Conservation (phyloP, 176 grass and related monocot genomes). For the Ensete ventricosum region DNA sequence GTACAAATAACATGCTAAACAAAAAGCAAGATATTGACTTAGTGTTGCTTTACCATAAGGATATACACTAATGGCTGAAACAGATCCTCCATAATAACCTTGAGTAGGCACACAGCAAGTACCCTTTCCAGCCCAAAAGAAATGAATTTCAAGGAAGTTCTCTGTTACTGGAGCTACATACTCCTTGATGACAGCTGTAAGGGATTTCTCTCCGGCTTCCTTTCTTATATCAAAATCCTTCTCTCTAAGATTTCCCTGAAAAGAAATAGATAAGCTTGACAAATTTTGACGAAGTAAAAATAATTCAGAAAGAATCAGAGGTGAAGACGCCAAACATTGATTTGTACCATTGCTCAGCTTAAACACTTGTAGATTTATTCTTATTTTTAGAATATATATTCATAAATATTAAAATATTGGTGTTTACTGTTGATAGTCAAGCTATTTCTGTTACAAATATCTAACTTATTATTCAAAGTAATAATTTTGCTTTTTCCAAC, state of each 20-base stretch:
- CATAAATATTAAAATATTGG: too few species aligned
- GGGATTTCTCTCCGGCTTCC: slow-evolving; percentile 53
- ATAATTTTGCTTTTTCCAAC: too few species aligned
- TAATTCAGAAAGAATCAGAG: neutral
- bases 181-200: slow-evolving; percentile 39
- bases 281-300: neutral
- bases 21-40: neutral
- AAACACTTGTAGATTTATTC: too few species aligned
- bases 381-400: too few species aligned
- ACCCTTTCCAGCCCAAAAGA: slow-evolving; percentile 95
- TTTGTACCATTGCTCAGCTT: too few species aligned
- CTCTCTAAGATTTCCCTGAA: slow-evolving; percentile 48
- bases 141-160: slow-evolving; percentile 89
- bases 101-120: slow-evolving; percentile 66
- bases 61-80: slow-evolving; percentile 70
- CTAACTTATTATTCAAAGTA: too few species aligned
- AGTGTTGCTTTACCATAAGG: slow-evolving; percentile 28
- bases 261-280: neutral
- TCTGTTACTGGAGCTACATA: slow-evolving; percentile 48
- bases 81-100: slow-evolving; percentile 57
- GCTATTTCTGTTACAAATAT: too few species aligned
- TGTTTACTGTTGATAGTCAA: too few species aligned
- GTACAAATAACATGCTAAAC: neutral
- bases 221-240: slow-evolving; percentile 89
- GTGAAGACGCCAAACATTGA: too few species aligned